phyloP scores from a whole-genome alignment of 768 basidiomycete genomes.

The Suillus weaverae region DNA sequence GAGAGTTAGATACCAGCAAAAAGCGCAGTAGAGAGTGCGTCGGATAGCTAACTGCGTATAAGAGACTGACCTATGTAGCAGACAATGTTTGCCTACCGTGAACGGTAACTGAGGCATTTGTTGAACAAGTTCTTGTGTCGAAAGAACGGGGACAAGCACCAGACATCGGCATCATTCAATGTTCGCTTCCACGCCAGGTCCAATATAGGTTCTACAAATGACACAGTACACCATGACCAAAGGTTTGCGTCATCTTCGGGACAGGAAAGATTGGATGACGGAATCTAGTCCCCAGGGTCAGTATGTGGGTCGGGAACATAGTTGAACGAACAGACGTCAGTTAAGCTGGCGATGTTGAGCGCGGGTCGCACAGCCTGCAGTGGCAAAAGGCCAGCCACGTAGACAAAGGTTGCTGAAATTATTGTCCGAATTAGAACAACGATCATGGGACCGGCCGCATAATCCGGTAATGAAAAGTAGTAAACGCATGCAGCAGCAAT shows the following conservation, averaged over 20 bases:
- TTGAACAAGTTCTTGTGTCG: conserved; percentile 65
- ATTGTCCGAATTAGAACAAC: conserved; percentile 33
- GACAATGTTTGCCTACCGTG: conserved; percentile 31
- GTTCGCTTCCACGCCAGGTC: conserved; percentile 51
- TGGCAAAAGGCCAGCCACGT: conserved; percentile 58
- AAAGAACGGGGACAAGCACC: conserved; percentile 68
- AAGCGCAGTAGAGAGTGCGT: conserved; percentile 60
- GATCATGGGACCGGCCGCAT: conserved; percentile 16
- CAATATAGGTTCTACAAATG: conserved; percentile 65
- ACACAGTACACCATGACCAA: conserved; percentile 66
- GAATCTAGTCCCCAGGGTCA: conserved; percentile 37
- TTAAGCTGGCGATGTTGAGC: conserved; percentile 46
- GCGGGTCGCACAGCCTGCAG: conserved; percentile 46
- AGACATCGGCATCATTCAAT: conserved; percentile 49
- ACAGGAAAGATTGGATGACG: conserved; percentile 49
- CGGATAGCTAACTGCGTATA: conserved; percentile 41
- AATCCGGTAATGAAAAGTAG: conserved; percentile 30
- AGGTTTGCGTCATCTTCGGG: conserved; percentile 66
- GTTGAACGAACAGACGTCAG: conserved; percentile 41
- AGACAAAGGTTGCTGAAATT: conserved; percentile 41
- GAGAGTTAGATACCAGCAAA: conserved; percentile 63
- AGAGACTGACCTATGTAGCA: conserved; percentile 7
- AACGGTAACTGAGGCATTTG: conserved; percentile 57
- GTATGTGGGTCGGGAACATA: conserved; percentile 8
- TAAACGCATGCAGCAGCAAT: conserved; percentile 37